Percentiles rank a stretch among this genome's conserved stretches.
Conservation (phyloP, 371 early-diverging fungal genomes). For the Circinella umbellata region DNA sequence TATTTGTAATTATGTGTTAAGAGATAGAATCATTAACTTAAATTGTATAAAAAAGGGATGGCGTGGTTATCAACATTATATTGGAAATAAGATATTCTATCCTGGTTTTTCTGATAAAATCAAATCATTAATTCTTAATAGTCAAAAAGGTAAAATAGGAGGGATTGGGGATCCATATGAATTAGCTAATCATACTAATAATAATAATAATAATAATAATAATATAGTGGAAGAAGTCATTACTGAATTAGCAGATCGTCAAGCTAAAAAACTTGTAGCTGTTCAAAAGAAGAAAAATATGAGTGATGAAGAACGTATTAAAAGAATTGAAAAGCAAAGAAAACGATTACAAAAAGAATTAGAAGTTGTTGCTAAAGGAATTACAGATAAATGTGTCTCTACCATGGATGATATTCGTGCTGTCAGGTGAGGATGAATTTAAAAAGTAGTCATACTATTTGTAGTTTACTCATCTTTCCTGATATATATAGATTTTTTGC, state of each 20-base stretch:
- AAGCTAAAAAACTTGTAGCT: slow-evolving; percentile 18
- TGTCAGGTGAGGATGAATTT: slow-evolving; percentile 55
- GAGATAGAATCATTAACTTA: no score
- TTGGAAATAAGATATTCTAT: slow-evolving; percentile 77
- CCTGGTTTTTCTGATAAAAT: slow-evolving; percentile 69
- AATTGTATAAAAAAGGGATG: slow-evolving; percentile 54
- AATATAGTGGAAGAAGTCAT: slow-evolving; percentile 24
- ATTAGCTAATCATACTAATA: no score
- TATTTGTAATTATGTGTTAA: no score
- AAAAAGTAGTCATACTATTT: neutral
- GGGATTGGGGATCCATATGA: no score
- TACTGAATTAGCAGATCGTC: slow-evolving; percentile 24
- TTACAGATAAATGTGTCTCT: slow-evolving; percentile 72
- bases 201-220: no score
- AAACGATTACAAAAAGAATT: slow-evolving; percentile 55
- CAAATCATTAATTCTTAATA: slow-evolving; percentile 55
- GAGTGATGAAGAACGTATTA: slow-evolving; percentile 15
- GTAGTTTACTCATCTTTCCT: neutral
- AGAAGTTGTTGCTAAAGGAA: slow-evolving; percentile 59
- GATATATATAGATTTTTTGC: slow-evolving; percentile 61
- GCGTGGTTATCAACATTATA: slow-evolving; percentile 81
- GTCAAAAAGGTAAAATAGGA: slow-evolving; percentile 17
- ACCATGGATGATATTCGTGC: slow-evolving; percentile 69
- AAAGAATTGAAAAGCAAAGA: slow-evolving; percentile 28
- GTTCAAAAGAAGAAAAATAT: slow-evolving; percentile 19